Conservation (phyloP, 805 yeast genomes). For the Metschnikowia vanudenii region DNA sequence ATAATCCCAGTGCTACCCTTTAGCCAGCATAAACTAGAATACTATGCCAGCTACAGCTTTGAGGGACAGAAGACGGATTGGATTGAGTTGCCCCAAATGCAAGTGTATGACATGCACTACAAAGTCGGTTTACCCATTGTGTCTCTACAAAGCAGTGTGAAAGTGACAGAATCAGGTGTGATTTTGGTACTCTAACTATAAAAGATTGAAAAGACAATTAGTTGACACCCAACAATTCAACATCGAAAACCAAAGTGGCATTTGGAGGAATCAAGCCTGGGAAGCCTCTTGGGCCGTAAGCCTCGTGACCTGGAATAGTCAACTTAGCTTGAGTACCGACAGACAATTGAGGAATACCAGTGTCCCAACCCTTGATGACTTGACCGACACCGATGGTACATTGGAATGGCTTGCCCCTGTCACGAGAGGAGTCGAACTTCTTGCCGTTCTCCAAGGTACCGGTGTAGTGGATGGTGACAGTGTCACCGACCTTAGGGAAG, state of each 20-base stretch:
- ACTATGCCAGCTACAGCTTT: conserved; percentile 17
- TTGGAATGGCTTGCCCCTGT: conserved; percentile 94
- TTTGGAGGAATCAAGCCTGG: conserved; percentile 97
- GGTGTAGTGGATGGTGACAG: conserved; percentile 90
- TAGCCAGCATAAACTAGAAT: conserved; percentile 46
- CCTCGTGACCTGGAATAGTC: conserved; percentile 90
- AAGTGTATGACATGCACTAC: conserved; percentile 66
- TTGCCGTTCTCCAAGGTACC: conserved; percentile 95
- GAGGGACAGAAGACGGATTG: conserved; percentile 12
- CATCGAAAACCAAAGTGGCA: conserved; percentile 87
- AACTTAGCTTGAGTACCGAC: conserved; percentile 91
- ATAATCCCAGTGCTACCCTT: conserved; percentile 62
- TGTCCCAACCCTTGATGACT: conserved; percentile 97
- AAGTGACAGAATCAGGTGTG: conserved; percentile 6
- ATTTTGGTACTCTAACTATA: conserved; percentile 2
- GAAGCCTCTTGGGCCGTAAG: conserved; percentile 92
- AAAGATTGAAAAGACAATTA: conserved; percentile 20
- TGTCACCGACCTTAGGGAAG: conserved; percentile 85
- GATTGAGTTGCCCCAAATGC: conserved; percentile 55
- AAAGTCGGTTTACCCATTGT: conserved; percentile 52
- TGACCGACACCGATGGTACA: conserved; percentile 93
- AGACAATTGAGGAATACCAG: conserved; percentile 87
- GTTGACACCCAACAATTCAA: conserved; percentile 63
- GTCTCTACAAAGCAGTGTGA: conserved; percentile 6
- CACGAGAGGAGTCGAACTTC: conserved; percentile 92